Evolutionary conservation across 2,329 filamentous ascomycete species (phyloP).

Genomic region (Pyrenochaeta sp.): DNA sequence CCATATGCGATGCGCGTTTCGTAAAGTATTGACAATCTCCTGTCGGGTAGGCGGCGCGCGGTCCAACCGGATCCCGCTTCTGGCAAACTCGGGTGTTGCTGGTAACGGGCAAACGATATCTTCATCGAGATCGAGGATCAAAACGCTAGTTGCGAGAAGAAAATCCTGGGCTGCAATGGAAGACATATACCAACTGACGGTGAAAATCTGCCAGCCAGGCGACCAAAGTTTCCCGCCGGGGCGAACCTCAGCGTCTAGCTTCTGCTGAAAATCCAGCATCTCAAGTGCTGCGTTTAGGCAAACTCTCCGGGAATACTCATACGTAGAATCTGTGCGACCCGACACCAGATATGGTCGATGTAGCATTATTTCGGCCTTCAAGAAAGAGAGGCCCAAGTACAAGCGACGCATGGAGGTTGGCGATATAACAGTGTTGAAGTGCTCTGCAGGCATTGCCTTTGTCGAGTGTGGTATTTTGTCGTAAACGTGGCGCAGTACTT

Average conservation of each 20-base stretch:
- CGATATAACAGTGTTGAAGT: conserved; percentile 18
- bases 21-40: conserved; percentile 35
- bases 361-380: conserved; percentile 46
- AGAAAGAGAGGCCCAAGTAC: conserved; percentile 42
- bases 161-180: conserved; percentile 58
- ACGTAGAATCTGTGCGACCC: conserved; percentile 48
- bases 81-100: neutral
- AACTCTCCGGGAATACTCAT: conserved; percentile 51
- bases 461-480: conserved; percentile 29
- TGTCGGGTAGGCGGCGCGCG: conserved; percentile 30
- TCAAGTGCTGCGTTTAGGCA: conserved; percentile 58
- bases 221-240: conserved; percentile 47
- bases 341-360: conserved; percentile 48
- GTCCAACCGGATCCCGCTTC: conserved; percentile 25
- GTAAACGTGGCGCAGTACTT: conserved; percentile 30
- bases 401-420: conserved; percentile 35
- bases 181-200: conserved; percentile 55
- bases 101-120: conserved; percentile 30
- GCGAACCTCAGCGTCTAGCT: conserved; percentile 53
- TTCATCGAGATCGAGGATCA: conserved; percentile 55
- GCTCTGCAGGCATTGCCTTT: conserved; percentile 17
- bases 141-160: conserved; percentile 58
- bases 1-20: conserved; percentile 35
- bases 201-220: conserved; percentile 43
- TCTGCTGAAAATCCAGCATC: conserved; percentile 55